A percentile compares a stretch with the other conserved stretches of the same genome.
Conservation (phyloP, 2,329 filamentous ascomycete species). For the Diaporthe velutina region DNA sequence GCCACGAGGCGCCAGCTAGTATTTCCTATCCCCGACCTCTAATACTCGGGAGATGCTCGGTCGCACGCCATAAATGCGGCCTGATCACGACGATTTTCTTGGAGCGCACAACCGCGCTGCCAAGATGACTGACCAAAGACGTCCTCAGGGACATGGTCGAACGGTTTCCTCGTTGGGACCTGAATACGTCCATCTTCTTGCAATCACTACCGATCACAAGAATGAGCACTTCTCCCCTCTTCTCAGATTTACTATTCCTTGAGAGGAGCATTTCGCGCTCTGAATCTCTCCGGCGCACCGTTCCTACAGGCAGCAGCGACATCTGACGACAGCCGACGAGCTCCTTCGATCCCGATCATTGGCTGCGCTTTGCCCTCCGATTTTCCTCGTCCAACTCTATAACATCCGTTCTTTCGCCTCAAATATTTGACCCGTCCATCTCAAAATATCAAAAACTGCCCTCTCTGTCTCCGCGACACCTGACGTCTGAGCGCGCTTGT, state of each 20-base stretch:
- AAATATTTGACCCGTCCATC: too few relatives aligned
- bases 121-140: background rate
- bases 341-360: background rate
- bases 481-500: background rate
- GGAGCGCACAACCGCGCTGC: background rate
- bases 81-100: background rate
- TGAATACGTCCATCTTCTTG: background rate
- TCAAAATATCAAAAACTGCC: accelerated
- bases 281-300: background rate
- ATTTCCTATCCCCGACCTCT: background rate
- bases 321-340: background rate
- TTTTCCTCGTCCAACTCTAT: background rate
- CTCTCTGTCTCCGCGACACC: background rate
- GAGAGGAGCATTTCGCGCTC: background rate
- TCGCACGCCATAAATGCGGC: background rate
- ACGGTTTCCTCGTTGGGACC: background rate
- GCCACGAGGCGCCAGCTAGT: too few relatives aligned
- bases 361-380: background rate
- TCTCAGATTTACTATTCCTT: background rate
- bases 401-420: background rate
- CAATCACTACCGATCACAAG: background rate
- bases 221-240: background rate
- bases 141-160: background rate
- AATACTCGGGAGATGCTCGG: background rate
- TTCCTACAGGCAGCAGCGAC: background rate